Evolutionary conservation across 148 eudicot species (phyloP).

Genomic region (Diospyros kaki): DNA sequence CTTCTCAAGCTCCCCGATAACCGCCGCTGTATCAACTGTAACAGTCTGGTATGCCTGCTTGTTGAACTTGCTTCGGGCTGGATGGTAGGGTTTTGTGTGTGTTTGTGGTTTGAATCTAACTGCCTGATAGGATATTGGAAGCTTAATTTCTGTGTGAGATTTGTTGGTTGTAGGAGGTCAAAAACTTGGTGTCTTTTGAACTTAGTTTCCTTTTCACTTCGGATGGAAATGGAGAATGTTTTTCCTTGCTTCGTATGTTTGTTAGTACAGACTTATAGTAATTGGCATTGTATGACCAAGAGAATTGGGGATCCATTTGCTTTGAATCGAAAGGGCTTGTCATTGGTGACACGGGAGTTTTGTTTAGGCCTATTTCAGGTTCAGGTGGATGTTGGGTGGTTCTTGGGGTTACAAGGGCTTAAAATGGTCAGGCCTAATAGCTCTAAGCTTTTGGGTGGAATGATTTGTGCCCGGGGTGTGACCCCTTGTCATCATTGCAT

Average conservation of each 20-base stretch:
- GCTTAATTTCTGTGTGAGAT: constrained; percentile 1
- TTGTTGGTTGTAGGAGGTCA: background rate
- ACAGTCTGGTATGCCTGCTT: constrained; percentile 42
- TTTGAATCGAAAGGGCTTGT: background rate
- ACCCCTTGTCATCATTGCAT: background rate
- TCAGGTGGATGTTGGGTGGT: too few relatives aligned
- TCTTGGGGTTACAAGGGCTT: too few relatives aligned
- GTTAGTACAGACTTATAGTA: background rate
- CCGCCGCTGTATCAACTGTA: constrained; percentile 76
- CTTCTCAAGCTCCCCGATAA: constrained; percentile 71
- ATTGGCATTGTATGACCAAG: background rate
- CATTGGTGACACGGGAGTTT: too few relatives aligned
- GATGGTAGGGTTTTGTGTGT: background rate
- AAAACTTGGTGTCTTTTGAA: background rate
- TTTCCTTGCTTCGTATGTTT: background rate
- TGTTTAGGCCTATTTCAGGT: too few relatives aligned
- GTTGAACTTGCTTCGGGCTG: background rate
- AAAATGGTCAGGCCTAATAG: too few relatives aligned
- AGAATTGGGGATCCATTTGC: background rate
- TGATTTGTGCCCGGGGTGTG: too few relatives aligned
- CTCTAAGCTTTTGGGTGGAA: too few relatives aligned
- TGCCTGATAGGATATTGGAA: background rate
- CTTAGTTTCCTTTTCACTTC: background rate
- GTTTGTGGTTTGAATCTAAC: background rate
- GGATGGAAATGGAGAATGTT: background rate